Conservation (phyloP, 2,329 filamentous ascomycete species). For the Fusarium nisikadoi region DNA sequence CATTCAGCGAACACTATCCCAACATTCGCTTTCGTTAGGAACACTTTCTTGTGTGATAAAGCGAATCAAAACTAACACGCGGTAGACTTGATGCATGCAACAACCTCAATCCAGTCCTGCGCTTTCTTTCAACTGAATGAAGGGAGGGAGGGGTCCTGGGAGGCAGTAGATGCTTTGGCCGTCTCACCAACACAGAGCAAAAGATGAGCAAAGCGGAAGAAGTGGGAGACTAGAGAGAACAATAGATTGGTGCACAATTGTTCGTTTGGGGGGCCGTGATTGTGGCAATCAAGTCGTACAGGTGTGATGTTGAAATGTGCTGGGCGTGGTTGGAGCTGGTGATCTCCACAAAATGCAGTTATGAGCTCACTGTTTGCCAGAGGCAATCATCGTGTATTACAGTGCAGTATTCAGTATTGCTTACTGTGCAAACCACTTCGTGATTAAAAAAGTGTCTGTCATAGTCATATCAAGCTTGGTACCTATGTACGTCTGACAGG, state of each 20-base stretch:
- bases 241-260: neutral
- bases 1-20: neutral
- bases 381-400: neutral
- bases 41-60: neutral
- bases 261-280: conserved; percentile 8
- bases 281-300: conserved; percentile 16
- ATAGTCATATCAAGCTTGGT: neutral
- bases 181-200: neutral
- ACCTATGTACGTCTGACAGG: neutral
- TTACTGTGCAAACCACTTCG: neutral
- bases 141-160: conserved; percentile 25
- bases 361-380: conserved; percentile 22
- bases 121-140: conserved; percentile 14
- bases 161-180: conserved; percentile 6
- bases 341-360: conserved; percentile 36
- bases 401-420: neutral
- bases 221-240: neutral
- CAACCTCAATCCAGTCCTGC: neutral
- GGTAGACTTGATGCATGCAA: neutral
- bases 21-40: neutral
- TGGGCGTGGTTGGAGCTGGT: conserved; percentile 10
- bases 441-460: neutral
- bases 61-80: neutral
- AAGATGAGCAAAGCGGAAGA: neutral
- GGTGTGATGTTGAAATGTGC: conserved; percentile 24